A percentile compares a stretch with the other conserved stretches of the same genome.
phyloP scores from a whole-genome alignment of 129 eudicot species.

The Tagetes patula region DNA sequence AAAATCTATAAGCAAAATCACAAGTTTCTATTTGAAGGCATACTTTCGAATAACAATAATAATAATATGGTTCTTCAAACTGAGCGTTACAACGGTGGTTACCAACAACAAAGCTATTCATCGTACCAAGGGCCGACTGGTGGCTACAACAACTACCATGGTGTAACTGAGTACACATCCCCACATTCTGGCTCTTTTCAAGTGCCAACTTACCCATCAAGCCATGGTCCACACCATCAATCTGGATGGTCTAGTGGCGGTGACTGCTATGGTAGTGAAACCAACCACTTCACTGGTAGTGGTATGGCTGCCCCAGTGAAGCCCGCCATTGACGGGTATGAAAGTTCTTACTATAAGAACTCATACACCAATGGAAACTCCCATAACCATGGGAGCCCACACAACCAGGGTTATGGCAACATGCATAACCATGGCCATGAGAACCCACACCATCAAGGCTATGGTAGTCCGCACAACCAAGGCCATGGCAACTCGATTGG shows the following conservation, averaged over 20 bases:
- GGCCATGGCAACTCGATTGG: conserved; percentile 5
- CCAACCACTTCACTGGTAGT: conserved; percentile 6
- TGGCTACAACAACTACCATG: conserved; percentile 25
- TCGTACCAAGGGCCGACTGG: conserved; percentile 40
- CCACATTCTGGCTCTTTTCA: conserved; percentile 24
- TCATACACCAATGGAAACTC: conserved; percentile 9
- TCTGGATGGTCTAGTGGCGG: conserved; percentile 27
- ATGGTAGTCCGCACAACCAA: conserved; percentile 6
- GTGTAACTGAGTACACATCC: conserved; percentile 14
- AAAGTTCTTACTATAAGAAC: conserved; percentile 25
- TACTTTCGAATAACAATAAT: background rate
- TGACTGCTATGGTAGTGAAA: conserved; percentile 31
- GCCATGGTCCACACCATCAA: conserved; percentile 36
- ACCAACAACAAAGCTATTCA: conserved; percentile 36
- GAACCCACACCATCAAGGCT: background rate
- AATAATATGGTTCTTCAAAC: conserved; percentile 46
- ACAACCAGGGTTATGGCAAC: no score
- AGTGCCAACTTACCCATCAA: conserved; percentile 14
- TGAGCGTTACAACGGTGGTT: conserved; percentile 36
- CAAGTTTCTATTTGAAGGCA: conserved; percentile 1
- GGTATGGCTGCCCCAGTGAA: conserved; percentile 4
- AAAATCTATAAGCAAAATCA: conserved; percentile 20
- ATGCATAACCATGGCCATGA: background rate
- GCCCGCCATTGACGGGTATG: conserved; percentile 31
- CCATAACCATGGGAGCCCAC: no score